Evolutionary conservation across 2,329 filamentous ascomycete genomes (phyloP), one percentile per base, ranked within the genome.

Genomic region (Paraphoma sp.): DNA sequence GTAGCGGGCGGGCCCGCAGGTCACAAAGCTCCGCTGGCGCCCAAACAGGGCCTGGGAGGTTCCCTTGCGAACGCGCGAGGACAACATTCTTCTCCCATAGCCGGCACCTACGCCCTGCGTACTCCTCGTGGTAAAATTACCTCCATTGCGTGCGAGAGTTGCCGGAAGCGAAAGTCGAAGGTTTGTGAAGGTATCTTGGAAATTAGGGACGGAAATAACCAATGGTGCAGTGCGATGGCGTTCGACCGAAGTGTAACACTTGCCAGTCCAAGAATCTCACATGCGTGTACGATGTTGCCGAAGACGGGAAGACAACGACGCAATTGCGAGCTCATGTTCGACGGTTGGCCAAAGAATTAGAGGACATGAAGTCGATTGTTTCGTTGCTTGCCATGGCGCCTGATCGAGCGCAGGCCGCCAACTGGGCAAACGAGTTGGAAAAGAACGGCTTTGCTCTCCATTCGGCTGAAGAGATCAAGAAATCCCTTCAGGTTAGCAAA

Each of bases 61-160:
- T 62, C 64, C 51, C 62, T 73, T 45, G 71, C 60, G 14, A 70
- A 68, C 49, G 65, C 70, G 46, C 69, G 68, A 55, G 64, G 65
- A 30, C 72, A 74, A 53, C 67, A 74, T 45, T 70, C 72, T 48
- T 76, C 73, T 31, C 73, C 73, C 29, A 76, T 76, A 44, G 66
- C 73, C 18, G 73, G 73, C 36, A 75, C 71, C 7, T 76, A 76
- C 56, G 73, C 73, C 17, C 54, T 76, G 40, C 71, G 73, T 30
- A 76, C 73, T 9, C 73, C 73, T 28, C 68, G 73, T n/a, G 73
- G 73, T 28, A 76, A 76, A 51, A 77, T 77, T 47, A 77, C 74
- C 11, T 76, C 74, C 6, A 77, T 77, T 63, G 74, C 74, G 16
- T 77, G 74, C 54, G 74, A 76, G 48, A 76, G 73, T 48, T 77